Conservation (phyloP, 2,329 filamentous ascomycete genomes). For the Calonectria henricotiae region DNA sequence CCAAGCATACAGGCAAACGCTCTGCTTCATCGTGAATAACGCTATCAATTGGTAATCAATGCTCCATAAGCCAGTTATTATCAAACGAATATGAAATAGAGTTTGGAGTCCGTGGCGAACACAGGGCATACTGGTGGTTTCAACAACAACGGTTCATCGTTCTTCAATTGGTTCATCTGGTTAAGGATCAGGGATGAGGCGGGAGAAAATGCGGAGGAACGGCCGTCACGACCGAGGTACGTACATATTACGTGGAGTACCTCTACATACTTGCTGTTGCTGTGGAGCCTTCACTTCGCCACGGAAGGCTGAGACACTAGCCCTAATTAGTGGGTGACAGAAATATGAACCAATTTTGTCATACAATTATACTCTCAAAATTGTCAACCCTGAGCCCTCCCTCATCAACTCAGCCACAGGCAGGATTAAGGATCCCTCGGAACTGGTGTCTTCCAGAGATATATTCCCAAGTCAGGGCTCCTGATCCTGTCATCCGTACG, state of each 20-base stretch:
- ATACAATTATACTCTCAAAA: background rate
- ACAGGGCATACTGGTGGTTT: background rate
- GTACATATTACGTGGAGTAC: background rate
- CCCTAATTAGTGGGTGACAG: no score
- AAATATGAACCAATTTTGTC: background rate
- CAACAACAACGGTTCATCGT: background rate
- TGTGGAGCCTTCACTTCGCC: background rate
- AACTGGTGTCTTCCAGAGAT: no score
- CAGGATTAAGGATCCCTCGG: background rate
- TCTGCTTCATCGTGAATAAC: no score
- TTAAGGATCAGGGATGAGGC: no score
- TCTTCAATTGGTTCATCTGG: no score
- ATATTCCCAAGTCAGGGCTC: background rate
- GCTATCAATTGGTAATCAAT: no score
- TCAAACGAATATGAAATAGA: background rate
- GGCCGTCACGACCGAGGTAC: background rate
- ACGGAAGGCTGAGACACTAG: background rate
- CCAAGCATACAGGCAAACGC: no score
- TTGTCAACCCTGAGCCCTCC: background rate
- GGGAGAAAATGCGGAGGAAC: background rate
- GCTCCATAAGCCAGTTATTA: background rate
- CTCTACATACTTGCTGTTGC: no score
- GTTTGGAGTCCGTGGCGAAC: background rate
- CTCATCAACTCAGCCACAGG: background rate
- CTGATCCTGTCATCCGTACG: background rate